A percentile compares a stretch with the other conserved stretches of the same genome.
Conservation (phyloP, 1,139 yeast genomes). For the Saccharomyces hybrid region DNA sequence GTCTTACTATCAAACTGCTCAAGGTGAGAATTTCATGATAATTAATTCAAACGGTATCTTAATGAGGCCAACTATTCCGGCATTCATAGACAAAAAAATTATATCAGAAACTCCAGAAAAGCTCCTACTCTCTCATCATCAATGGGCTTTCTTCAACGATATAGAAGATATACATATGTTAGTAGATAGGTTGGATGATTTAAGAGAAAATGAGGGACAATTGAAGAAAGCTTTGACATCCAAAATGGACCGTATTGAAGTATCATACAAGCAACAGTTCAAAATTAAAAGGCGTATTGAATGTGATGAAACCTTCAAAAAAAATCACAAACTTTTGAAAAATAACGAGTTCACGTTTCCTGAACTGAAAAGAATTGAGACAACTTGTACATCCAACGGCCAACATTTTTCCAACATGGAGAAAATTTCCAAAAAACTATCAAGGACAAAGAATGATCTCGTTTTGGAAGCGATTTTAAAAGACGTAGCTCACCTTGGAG, state of each 20-base stretch:
- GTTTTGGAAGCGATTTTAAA: background rate
- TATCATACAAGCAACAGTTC: background rate
- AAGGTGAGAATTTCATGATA: background rate
- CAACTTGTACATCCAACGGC: background rate
- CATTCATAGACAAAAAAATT: background rate
- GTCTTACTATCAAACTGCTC: background rate
- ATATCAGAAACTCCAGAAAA: background rate
- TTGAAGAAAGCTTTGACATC: background rate
- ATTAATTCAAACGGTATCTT: background rate
- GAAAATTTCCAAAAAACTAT: background rate
- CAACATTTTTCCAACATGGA: background rate
- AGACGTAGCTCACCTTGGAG: background rate
- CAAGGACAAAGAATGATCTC: background rate
- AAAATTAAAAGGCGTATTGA: background rate
- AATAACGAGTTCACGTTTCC: background rate
- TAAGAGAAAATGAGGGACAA: background rate
- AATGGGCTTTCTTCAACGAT: background rate
- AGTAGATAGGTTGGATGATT: background rate
- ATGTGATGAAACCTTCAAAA: background rate
- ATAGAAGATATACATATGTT: background rate
- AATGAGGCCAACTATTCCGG: background rate
- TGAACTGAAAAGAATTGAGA: background rate
- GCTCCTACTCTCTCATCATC: background rate
- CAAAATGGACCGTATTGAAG: background rate
- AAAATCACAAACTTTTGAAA: background rate